Base-by-base conservation (phyloP, 2,329 filamentous ascomycete species). In the Apiospora phragmitis region DNA sequence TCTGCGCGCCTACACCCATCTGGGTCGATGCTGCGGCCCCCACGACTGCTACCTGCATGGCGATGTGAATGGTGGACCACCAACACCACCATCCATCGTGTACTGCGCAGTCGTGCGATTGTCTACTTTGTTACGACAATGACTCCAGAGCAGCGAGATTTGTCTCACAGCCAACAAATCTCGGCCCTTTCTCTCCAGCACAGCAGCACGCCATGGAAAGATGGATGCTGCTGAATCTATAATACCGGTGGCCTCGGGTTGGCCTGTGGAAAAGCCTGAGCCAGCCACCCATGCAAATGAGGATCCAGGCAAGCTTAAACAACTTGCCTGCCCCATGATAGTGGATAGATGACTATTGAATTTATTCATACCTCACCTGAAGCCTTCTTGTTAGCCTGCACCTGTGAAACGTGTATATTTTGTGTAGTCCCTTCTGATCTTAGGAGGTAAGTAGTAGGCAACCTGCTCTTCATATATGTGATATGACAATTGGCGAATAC, bases 1-100 rank as follows among this genome's bases (percentile, higher is more conserved):
- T 76, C 74, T 71, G 74, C 73, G 75, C 55, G 55, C 55, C 55
- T 76, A 75, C 76, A 73, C 73, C 77, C 81, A 82, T 80, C 80
- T 83, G 84, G 85, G 85, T 85, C 85, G 85, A 87, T 87, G 84
- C 85, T 87, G 81, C 85, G 84, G 77, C 84, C 85, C 85, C 84
- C 82, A 81, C 79, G 79, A 79, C 74, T 70, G 75, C 65, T 26
- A 38, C 35, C 24, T 45, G 65, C 42, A 32, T 67, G 65, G 26
- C 24, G 42, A 47, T 47, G 65, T 67, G 65, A 32, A 45, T 21
- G 26, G 26, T 67, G 12, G 21, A 47, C 21, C 21, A 72, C 71
- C 45, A 69, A 67, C 59, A 59, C 68, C 55, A 62, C 69, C 72
- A 77, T 62, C n/a, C 49, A 69, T 62, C 32, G 32, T 38, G 18